Evolutionary conservation across 768 basidiomycete genomes (phyloP).

Genomic region (Pleurotus giganteus): DNA sequence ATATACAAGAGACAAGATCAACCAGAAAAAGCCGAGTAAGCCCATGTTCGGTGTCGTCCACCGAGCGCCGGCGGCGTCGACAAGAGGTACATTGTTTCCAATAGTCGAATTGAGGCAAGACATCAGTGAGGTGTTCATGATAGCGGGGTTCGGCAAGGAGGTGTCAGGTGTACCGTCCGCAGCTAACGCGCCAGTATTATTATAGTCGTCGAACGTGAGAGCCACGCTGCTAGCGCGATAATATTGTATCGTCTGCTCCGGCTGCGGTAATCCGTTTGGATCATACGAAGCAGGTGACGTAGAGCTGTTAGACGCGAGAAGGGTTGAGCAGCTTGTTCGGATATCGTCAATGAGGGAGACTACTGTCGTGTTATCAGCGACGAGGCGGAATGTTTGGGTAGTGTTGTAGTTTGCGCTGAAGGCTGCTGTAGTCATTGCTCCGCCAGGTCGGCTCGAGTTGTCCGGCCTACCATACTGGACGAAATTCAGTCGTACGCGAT

Average conservation of each 20-base stretch:
- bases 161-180: slow-evolving; percentile 41
- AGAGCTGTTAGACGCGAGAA: slow-evolving; percentile 28
- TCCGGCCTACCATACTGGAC: slow-evolving; percentile 41
- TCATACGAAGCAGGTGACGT: slow-evolving; percentile 23
- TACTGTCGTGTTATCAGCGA: slow-evolving; percentile 49
- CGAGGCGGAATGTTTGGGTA: slow-evolving; percentile 40
- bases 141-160: slow-evolving; percentile 50
- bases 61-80: slow-evolving; percentile 31
- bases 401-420: slow-evolving; percentile 39
- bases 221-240: slow-evolving; percentile 66
- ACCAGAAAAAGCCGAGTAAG: slow-evolving; percentile 20
- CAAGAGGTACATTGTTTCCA: slow-evolving; percentile 53
- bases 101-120: slow-evolving; percentile 65
- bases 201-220: slow-evolving; percentile 64
- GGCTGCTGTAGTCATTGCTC: slow-evolving; percentile 39
- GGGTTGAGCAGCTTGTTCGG: slow-evolving; percentile 39
- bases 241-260: slow-evolving; percentile 64
- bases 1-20: slow-evolving; percentile 16
- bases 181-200: slow-evolving; percentile 52
- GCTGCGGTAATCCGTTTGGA: slow-evolving; percentile 24
- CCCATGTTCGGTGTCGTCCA: slow-evolving; percentile 18
- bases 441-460: slow-evolving; percentile 51
- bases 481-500: neutral
- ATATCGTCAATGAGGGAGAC: slow-evolving; percentile 41
- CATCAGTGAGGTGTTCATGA: slow-evolving; percentile 48